Base-by-base conservation (phyloP, 352 stramenopile species). In the Globisporangium camurandrum region DNA sequence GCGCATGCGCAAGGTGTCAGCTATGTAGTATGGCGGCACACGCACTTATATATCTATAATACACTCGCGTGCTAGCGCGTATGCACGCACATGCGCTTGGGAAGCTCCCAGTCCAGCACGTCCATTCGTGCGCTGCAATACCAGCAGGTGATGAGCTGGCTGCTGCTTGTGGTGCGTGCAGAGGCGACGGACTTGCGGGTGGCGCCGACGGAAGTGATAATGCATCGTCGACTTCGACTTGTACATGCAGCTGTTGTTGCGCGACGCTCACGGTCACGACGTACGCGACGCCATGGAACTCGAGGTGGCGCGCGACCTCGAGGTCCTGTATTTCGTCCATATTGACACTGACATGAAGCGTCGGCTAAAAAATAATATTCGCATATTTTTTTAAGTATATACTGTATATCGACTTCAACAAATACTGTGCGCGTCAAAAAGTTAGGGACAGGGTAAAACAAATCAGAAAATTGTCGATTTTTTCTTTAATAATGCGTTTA, bases 221-320 rank as follows among this genome's bases (percentile, higher is more conserved):
- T n/a, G 34, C n/a, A 17, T 76, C 67, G 22, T 85, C 70, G 17
- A 73, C 62, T 47, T 90, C 80, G 41, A 88, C 73, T 53, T 91
- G 80, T 27, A 90, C 51, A 24, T 78, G 58, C 17, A 92, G 71
- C 56, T 75, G 59, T 45, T 87, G 75, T 26, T 71, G 49, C 31
- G 64, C 57, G 20, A 88, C 70, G 44, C 69, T 61, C 28, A 88
- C 61, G 34, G 80, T 86, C 57, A 83, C 74, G n/a, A 86, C 64
- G 61, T 88, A 90, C 40, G 61, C 71, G 41, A 78, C 69, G 45
- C 76, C 81, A 45, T 92, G 78, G 57, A 88, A 90, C 46, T 75
- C 69, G 46, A 88, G 64, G 51, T 62, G 58, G 16, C 68, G 62
- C 38, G 69, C 76, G 51, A 69, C 79, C 71, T 89, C 80, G 22